phyloP scores from a whole-genome alignment of 2,329 filamentous ascomycete genomes.

The Fusarium austroafricanum region DNA sequence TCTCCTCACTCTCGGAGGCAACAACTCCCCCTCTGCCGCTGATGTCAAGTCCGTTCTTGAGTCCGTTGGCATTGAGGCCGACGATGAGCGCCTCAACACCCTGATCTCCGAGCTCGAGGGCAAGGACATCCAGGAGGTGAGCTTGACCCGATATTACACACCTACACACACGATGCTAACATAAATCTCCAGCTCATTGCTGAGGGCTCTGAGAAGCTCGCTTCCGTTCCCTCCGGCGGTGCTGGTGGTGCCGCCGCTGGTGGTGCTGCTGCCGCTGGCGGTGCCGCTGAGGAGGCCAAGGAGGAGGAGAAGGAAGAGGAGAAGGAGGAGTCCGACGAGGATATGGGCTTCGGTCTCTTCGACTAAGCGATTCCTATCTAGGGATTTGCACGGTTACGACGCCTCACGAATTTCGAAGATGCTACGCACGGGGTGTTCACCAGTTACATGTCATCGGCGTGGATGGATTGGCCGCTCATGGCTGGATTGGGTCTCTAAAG shows the following conservation, averaged over 20 bases:
- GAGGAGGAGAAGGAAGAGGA: conserved; percentile 84
- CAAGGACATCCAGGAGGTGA: conserved; percentile 94
- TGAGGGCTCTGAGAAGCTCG: conserved; percentile 91
- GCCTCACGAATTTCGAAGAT: conserved; percentile 51
- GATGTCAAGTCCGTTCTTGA: conserved; percentile 92
- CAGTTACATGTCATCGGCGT: conserved; percentile 48
- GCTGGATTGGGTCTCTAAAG: conserved; percentile 47
- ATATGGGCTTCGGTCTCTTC: conserved; percentile 83
- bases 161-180: conserved; percentile 33
- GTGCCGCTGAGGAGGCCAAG: conserved; percentile 75
- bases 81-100: conserved; percentile 84
- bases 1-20: conserved; percentile 93
- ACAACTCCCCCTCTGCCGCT: conserved; percentile 83
- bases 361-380: conserved; percentile 65
- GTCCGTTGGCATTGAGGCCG: conserved; percentile 95
- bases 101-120: conserved; percentile 91
- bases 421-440: conserved; percentile 48
- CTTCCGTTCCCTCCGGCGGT: conserved; percentile 95
- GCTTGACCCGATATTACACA: conserved; percentile 45
- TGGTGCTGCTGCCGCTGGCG: conserved; percentile 75
- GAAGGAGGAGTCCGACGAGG: conserved; percentile 73
- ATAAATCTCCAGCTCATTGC: conserved; percentile 77
- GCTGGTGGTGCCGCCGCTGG: conserved; percentile 76
- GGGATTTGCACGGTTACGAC: conserved; percentile 48
- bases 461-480: conserved; percentile 49